A percentile compares a stretch with the other conserved stretches of the same genome.
Conservation (phyloP, 495 filamentous ascomycete species). For the Lepidopterella palustris region DNA sequence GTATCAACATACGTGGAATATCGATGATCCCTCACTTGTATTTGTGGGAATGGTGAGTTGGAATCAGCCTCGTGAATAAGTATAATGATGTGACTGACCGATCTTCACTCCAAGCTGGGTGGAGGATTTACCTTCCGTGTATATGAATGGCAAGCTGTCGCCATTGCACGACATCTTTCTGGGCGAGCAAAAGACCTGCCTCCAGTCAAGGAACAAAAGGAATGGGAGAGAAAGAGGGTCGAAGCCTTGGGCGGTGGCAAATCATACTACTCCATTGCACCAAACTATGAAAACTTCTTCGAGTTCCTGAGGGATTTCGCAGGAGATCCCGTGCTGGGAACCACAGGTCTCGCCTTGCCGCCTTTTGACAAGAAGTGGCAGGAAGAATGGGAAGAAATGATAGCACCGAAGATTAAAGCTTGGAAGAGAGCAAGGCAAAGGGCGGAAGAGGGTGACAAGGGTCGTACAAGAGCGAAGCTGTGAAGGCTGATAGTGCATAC, state of each 20-base stretch:
- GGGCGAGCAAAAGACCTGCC: constrained; percentile 38
- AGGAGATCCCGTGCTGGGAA: constrained; percentile 8
- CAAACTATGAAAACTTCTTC: constrained; percentile 12
- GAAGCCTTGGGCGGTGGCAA: constrained; percentile 29
- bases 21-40: constrained; percentile 4
- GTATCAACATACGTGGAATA: constrained; percentile 10
- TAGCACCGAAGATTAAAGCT: neutral
- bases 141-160: constrained; percentile 57
- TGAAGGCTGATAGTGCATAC: no score
- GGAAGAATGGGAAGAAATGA: neutral
- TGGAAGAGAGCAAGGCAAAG: no score
- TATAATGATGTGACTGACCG: no score
- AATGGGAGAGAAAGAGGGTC: constrained; percentile 39
- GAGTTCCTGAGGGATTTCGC: constrained; percentile 7
- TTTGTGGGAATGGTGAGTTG: constrained; percentile 13
- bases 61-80: no score
- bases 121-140: constrained; percentile 54
- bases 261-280: constrained; percentile 3
- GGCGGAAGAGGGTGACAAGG: no score
- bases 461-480: no score
- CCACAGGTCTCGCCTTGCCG: neutral
- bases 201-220: constrained; percentile 35
- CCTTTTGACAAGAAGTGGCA: constrained; percentile 1
- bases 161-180: constrained; percentile 49
- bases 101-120: neutral